Percentiles rank a stretch among this genome's conserved stretches.
phyloP scores from a whole-genome alignment of 176 grass and related monocot species.

The Phoenix dactylifera region DNA sequence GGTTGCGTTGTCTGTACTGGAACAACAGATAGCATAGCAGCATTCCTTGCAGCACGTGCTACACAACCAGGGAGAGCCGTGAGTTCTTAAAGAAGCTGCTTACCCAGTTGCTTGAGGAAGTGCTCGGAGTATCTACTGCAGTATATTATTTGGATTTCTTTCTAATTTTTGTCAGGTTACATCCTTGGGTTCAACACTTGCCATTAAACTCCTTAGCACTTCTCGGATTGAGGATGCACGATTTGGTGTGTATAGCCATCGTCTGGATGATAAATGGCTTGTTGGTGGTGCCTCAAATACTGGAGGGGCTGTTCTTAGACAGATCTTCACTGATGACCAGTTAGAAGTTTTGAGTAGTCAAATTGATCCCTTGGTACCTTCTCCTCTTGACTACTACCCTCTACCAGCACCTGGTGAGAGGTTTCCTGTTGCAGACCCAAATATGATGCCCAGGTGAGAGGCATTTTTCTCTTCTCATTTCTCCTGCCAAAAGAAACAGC shows the following conservation, averaged over 20 bases:
- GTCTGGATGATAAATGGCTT: slow-evolving; percentile 61
- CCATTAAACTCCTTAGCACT: slow-evolving; percentile 68
- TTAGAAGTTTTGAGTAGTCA: slow-evolving; percentile 31
- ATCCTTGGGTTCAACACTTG: slow-evolving; percentile 69
- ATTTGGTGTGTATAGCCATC: slow-evolving; percentile 82
- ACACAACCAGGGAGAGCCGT: slow-evolving; percentile 48
- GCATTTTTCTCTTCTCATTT: no score
- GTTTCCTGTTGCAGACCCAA: slow-evolving; percentile 57
- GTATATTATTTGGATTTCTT: not conserved
- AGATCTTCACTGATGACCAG: slow-evolving; percentile 52
- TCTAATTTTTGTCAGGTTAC: slow-evolving; percentile 38
- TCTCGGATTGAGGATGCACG: slow-evolving; percentile 48
- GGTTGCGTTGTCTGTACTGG: slow-evolving; percentile 52
- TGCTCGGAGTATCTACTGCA: no score
- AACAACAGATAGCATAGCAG: slow-evolving; percentile 75
- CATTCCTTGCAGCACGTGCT: slow-evolving; percentile 60
- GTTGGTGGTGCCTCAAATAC: slow-evolving; percentile 78
- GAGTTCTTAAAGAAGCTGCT: slow-evolving; percentile 9
- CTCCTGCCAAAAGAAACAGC: no score
- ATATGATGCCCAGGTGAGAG: slow-evolving; percentile 49
- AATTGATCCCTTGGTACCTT: slow-evolving; percentile 38
- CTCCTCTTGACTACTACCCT: slow-evolving; percentile 60
- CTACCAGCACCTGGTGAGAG: slow-evolving; percentile 54
- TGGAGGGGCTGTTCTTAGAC: slow-evolving; percentile 50
- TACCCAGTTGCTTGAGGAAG: no score